These are phyloP conservation scores for Colletotrichum horii DNA, from an alignment of 2,329 filamentous ascomycete species.

Conservation along the genomic window DNA sequence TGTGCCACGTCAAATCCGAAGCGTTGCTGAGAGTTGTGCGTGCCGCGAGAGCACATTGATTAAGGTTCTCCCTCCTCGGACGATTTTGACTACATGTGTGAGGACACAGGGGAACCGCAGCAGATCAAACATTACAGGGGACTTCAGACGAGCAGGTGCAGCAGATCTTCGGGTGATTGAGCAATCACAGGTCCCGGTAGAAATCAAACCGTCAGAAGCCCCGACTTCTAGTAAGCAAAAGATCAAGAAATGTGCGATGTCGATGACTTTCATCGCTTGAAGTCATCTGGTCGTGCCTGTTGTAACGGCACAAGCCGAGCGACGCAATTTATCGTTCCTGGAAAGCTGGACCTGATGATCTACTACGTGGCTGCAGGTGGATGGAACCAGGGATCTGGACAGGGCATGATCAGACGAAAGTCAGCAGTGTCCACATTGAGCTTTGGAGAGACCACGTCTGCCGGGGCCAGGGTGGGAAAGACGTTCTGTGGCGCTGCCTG, in stretches of 20 bases:
- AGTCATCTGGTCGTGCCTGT: not conserved
- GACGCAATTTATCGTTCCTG: not conserved
- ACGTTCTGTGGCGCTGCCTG: not conserved
- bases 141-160: not conserved
- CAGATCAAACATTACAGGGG: slow-evolving; percentile 6
- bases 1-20: not conserved
- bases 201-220: not conserved
- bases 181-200: not conserved
- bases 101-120: not conserved
- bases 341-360: not conserved
- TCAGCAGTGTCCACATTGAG: not conserved
- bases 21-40: not conserved
- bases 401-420: slow-evolving; percentile 13
- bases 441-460: not conserved
- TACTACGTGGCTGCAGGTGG: not conserved
- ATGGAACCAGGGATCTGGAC: not conserved
- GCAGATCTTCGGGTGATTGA: not conserved
- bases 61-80: not conserved
- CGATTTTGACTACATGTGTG: not conserved
- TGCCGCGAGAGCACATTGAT: not conserved
- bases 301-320: not conserved
- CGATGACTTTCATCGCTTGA: not conserved
- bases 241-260: too few relatives aligned
- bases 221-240: not conserved
- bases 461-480: slow-evolving; percentile 5